Percentiles rank a stretch among this genome's conserved stretches.
Evolutionary conservation across 1,139 yeast species (phyloP).

Genomic region (Arxiozyma telluris): DNA sequence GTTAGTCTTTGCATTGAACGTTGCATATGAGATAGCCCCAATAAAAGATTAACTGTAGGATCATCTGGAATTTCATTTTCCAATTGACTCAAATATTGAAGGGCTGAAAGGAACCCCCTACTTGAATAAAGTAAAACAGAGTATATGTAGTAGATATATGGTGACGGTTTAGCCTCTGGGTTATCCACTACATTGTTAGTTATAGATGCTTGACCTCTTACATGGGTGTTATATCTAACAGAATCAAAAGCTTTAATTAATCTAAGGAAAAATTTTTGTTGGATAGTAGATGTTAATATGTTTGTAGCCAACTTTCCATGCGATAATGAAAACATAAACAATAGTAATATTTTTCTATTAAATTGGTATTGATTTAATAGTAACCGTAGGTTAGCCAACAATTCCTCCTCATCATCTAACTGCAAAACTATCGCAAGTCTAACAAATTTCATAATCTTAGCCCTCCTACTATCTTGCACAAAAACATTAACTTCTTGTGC

Average conservation of each 20-base stretch:
- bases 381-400: conserved; percentile 50
- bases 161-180: conserved; percentile 45
- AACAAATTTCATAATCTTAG: conserved; percentile 52
- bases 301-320: conserved; percentile 50
- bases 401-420: conserved; percentile 42
- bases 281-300: conserved; percentile 63
- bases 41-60: conserved; percentile 64
- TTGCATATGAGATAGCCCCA: conserved; percentile 80
- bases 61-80: conserved; percentile 59
- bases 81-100: conserved; percentile 56
- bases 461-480: conserved; percentile 48
- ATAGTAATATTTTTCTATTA: conserved; percentile 55
- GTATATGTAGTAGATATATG: conserved; percentile 66
- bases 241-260: conserved; percentile 86
- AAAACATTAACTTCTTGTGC: conserved; percentile 76
- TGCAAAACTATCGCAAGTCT: conserved; percentile 58
- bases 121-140: conserved; percentile 77
- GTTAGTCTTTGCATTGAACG: conserved; percentile 88
- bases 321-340: conserved; percentile 50
- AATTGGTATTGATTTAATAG: conserved; percentile 66
- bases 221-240: conserved; percentile 41
- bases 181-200: conserved; percentile 38
- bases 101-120: conserved; percentile 69
- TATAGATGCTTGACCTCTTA: conserved; percentile 74
- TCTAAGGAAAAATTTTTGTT: conserved; percentile 81